Conservation (phyloP, 2,329 filamentous ascomycete species). For the Aspergillus costaricaensis region DNA sequence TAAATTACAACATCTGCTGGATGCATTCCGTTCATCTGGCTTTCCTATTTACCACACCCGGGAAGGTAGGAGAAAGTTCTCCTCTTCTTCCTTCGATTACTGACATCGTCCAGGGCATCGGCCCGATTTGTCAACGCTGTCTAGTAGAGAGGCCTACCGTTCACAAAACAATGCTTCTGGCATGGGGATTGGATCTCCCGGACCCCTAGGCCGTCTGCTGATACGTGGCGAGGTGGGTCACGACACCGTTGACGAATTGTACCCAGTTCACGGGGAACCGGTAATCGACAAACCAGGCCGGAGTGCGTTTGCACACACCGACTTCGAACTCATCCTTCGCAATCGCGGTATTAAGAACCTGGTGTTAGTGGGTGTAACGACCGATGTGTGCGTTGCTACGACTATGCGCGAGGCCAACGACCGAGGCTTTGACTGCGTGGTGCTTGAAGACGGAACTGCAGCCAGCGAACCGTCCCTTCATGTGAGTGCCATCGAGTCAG, state of each 20-base stretch:
- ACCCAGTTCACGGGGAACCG: slow-evolving; percentile 50
- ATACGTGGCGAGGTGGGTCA: slow-evolving; percentile 61
- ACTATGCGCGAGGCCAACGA: slow-evolving; percentile 60
- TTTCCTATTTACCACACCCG: slow-evolving; percentile 50
- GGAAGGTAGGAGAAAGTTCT: slow-evolving; percentile 37
- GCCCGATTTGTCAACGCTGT: slow-evolving; percentile 58
- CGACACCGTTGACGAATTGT: slow-evolving; percentile 58
- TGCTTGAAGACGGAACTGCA: slow-evolving; percentile 53
- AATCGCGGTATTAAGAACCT: slow-evolving; percentile 56
- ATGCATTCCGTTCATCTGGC: slow-evolving; percentile 40
- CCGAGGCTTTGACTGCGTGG: slow-evolving; percentile 55
- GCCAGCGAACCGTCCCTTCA: slow-evolving; percentile 47
- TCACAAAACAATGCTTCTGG: slow-evolving; percentile 55
- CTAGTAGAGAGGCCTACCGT: slow-evolving; percentile 55
- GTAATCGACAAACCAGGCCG: slow-evolving; percentile 59
- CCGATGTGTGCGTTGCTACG: slow-evolving; percentile 57
- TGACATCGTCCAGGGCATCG: slow-evolving; percentile 44
- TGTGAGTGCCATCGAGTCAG: slow-evolving; percentile 43
- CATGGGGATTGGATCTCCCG: slow-evolving; percentile 54
- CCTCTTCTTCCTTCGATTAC: neutral
- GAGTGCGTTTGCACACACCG: slow-evolving; percentile 56
- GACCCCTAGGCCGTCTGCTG: slow-evolving; percentile 60
- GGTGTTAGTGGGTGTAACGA: slow-evolving; percentile 57
- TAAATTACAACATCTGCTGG: slow-evolving; percentile 42
- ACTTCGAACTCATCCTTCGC: slow-evolving; percentile 55